Conservation (phyloP, 169 alveolate genomes). For the Plasmodium blacklocki region DNA sequence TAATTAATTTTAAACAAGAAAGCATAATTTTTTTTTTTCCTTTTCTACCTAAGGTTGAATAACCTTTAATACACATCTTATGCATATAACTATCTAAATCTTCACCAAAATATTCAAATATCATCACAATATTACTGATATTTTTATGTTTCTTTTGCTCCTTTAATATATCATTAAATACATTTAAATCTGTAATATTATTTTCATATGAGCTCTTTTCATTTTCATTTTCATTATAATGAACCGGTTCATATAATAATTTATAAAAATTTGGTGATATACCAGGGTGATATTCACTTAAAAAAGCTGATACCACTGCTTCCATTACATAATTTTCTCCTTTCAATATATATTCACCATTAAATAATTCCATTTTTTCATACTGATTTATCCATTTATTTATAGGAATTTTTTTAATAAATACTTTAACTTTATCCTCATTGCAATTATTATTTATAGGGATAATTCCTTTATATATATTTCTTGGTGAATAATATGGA, state of each 20-base stretch:
- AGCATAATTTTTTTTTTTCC: constrained; percentile 80
- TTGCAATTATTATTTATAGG: no score
- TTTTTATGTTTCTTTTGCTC: constrained; percentile 36
- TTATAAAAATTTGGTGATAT: constrained; percentile 82
- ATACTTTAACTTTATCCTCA: constrained; percentile 40
- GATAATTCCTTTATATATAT: no score
- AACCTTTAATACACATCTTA: constrained; percentile 37
- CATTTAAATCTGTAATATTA: constrained; percentile 12
- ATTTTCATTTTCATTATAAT: background rate
- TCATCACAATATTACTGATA: constrained; percentile 76
- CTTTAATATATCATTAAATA: constrained; percentile 56
- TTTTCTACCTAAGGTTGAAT: constrained; percentile 69
- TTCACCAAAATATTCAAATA: constrained; percentile 80
- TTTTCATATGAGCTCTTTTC: background rate
- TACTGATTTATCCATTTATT: constrained; percentile 84
- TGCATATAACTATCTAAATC: constrained; percentile 78
- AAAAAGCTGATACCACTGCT: constrained; percentile 85
- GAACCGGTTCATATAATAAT: constrained; percentile 76
- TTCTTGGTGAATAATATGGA: no score
- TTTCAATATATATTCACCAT: constrained; percentile 84
- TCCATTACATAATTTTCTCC: constrained; percentile 88
- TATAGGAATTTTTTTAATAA: constrained; percentile 83
- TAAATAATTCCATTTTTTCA: constrained; percentile 78
- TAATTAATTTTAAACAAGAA: constrained; percentile 71
- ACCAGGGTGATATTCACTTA: constrained; percentile 67